Evolutionary conservation across 2,329 filamentous ascomycete genomes (phyloP), one percentile per base, ranked within the genome.

Genomic region (Sarocladium brachiariae): DNA sequence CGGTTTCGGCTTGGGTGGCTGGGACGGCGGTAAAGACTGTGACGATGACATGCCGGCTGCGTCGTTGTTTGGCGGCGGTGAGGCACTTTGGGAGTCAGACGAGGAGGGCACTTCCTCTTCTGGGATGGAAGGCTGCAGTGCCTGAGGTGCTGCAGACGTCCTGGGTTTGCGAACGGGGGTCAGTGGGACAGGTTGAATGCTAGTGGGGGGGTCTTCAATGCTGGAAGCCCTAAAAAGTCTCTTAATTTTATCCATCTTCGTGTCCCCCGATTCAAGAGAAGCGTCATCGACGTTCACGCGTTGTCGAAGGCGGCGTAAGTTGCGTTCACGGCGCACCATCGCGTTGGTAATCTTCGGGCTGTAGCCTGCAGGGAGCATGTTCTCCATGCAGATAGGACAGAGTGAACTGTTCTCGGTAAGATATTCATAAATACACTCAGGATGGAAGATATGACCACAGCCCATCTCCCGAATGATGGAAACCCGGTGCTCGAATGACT

Each of bases 391-490:
- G 58, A 95, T 74, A 1, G 93, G 92, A 61, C 93, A 99, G 2
- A 96, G 75, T 16, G 88, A 95, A 62, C 87, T 95, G 62, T 86
- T 85, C 50, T 83, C 76, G 38, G 78, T 75, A 11, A 97, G 73
- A 59, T 93, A 96, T 19, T 84, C 79, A 61, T 97, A 91, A 56
- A 97, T 91, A 61, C 93, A 99, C 56, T 87, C 85, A 0, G 88
- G 86, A 57, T 99, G 92, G 66, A 91, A 99, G 51, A 97, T 92
- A 64, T 99, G 93, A 1, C 86, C 83, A 59, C 93, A 99, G 0
- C 89, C 83, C 2, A 97, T 74, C 66, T 96, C 87, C 51, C 90
- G 86, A 51, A 97, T 90, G 18, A 83, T 78, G 0, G 87, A 86
- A 16, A 75, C 69, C 33, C 80, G 78, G 14, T 82, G 77, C 24